Percentiles rank a stretch among this genome's conserved stretches.
These are phyloP conservation scores for Bassia scoparia DNA, from an alignment of 148 eudicot species.

Conservation along the genomic window DNA sequence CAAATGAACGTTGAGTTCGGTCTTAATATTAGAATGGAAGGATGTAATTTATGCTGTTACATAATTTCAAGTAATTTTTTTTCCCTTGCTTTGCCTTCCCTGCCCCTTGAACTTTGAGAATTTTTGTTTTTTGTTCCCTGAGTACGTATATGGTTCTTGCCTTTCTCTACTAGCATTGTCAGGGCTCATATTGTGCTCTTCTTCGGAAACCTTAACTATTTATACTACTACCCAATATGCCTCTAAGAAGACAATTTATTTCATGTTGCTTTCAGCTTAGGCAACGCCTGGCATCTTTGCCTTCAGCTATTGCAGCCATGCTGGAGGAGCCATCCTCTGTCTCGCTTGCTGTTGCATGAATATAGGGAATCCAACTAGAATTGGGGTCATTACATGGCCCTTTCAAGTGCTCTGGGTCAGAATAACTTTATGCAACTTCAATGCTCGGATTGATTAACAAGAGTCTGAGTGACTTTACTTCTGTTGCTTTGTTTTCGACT, in stretches of 20 bases:
- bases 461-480: not conserved
- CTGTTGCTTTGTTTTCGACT: not conserved
- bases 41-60: too few species aligned
- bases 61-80: too few species aligned
- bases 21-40: too few species aligned
- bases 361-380: constrained; percentile 64
- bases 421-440: constrained; percentile 95
- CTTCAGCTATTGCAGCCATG: constrained; percentile 81
- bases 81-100: too few species aligned
- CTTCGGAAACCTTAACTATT: not conserved
- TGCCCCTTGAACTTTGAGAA: too few species aligned
- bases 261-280: constrained; percentile 46
- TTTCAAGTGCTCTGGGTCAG: constrained; percentile 94
- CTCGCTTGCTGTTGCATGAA: constrained; percentile 89
- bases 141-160: not conserved
- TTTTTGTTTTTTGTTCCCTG: not conserved
- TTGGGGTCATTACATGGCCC: constrained; percentile 86
- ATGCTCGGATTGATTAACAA: constrained; percentile 54
- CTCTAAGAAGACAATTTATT: constrained; percentile 10
- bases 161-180: constrained; percentile 2
- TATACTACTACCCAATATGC: not conserved
- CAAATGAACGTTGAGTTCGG: too few species aligned
- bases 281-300: constrained; percentile 79
- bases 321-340: constrained; percentile 89
- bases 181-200: not conserved